Evolutionary conservation across 345 rosid species (phyloP).

Genomic region (Aquilaria malaccensis): DNA sequence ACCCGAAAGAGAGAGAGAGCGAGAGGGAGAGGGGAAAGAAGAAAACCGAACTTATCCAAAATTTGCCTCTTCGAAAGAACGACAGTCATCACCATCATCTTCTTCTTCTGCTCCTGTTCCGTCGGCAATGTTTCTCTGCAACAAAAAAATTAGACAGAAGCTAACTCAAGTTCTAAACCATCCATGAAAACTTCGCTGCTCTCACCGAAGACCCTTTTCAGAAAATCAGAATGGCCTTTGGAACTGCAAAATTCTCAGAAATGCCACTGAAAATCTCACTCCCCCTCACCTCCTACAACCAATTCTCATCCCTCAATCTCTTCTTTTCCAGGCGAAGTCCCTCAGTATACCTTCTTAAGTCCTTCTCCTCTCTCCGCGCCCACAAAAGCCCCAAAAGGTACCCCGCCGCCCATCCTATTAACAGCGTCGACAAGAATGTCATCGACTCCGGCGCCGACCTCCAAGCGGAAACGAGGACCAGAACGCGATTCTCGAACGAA

Average conservation of each 20-base stretch:
- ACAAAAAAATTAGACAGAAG: no score
- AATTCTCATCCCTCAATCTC: slow-evolving; percentile 28
- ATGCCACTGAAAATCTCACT: slow-evolving; percentile 54
- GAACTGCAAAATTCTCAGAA: slow-evolving; percentile 55
- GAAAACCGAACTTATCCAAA: not conserved
- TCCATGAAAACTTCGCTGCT: no score
- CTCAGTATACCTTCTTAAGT: slow-evolving; percentile 23
- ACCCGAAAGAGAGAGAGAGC: not conserved
- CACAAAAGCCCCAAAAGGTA: slow-evolving; percentile 27
- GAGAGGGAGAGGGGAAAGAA: not conserved
- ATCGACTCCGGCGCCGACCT: slow-evolving; percentile 11
- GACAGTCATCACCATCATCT: no score
- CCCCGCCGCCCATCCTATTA: slow-evolving; percentile 11
- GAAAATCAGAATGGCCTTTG: slow-evolving; percentile 35
- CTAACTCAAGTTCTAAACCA: no score
- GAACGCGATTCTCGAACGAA: slow-evolving; percentile 20
- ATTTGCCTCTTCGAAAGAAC: no score
- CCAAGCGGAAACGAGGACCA: slow-evolving; percentile 17
- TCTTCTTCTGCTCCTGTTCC: no score
- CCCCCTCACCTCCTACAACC: slow-evolving; percentile 39
- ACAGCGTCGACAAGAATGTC: slow-evolving; percentile 10
- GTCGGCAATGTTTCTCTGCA: no score
- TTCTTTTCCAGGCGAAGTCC: slow-evolving; percentile 35
- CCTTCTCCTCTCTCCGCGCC: slow-evolving; percentile 33
- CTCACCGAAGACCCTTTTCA: no score